phyloP scores from a whole-genome alignment of 1,139 yeast genomes.

The Geotrichum klebahnii region DNA sequence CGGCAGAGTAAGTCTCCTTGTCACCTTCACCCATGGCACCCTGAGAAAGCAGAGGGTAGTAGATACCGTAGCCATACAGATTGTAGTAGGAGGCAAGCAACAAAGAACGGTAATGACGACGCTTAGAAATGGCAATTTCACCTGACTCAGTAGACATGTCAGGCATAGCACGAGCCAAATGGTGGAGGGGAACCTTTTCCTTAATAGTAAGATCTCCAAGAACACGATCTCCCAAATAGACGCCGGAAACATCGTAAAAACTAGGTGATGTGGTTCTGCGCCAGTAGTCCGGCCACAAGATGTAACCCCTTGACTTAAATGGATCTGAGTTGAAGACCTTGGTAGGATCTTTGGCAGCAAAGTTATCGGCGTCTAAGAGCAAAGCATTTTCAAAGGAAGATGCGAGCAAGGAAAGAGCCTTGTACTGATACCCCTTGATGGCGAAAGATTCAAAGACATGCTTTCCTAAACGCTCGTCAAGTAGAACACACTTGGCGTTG shows the following conservation, averaged over 20 bases:
- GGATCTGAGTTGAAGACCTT: conserved; percentile 52
- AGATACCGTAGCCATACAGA: conserved; percentile 70
- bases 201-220: conserved; percentile 38
- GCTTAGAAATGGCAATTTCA: conserved; percentile 66
- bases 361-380: conserved; percentile 71
- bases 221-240: conserved; percentile 43
- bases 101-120: conserved; percentile 59
- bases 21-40: conserved; percentile 89
- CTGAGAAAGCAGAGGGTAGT: conserved; percentile 76
- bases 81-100: conserved; percentile 72
- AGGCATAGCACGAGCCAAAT: conserved; percentile 66
- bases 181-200: conserved; percentile 55
- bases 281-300: conserved; percentile 86
- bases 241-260: conserved; percentile 62
- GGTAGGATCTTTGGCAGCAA: conserved; percentile 59
- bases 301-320: conserved; percentile 53
- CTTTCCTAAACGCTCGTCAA: conserved; percentile 55
- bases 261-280: conserved; percentile 64
- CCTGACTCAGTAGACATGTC: conserved; percentile 83
- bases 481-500: conserved; percentile 63
- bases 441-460: conserved; percentile 45
- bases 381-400: conserved; percentile 76
- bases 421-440: conserved; percentile 74
- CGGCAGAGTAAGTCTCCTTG: conserved; percentile 82
- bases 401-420: conserved; percentile 67